Evolutionary conservation across 1,284 basidiomycete species (phyloP).

Genomic region (Ganoderma meredithae): DNA sequence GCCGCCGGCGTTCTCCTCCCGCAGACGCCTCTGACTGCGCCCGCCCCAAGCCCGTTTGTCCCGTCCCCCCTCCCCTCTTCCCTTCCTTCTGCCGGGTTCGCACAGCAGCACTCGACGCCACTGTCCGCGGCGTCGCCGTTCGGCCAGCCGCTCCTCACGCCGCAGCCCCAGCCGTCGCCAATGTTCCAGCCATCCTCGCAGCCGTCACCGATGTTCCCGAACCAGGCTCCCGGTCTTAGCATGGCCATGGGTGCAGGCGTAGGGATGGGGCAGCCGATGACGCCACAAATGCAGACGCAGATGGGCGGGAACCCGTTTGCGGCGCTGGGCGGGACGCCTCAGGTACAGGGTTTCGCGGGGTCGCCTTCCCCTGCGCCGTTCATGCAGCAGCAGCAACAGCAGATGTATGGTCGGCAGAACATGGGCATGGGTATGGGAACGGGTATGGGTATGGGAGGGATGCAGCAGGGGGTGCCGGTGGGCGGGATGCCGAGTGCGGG

Average conservation of each 20-base stretch:
- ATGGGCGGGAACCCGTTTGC: slow-evolving; percentile 34
- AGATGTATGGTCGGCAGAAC: slow-evolving; percentile 26
- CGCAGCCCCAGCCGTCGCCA: slow-evolving; percentile 28
- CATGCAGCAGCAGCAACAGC: slow-evolving; percentile 28
- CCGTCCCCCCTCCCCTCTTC: slow-evolving; percentile 26
- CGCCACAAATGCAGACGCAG: slow-evolving; percentile 11
- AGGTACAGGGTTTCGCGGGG: slow-evolving; percentile 24
- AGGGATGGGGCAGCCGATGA: slow-evolving; percentile 27
- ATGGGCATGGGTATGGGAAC: background rate
- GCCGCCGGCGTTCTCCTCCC: background rate
- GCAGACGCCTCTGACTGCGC: slow-evolving; percentile 11
- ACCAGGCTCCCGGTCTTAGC: slow-evolving; percentile 12
- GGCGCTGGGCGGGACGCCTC: slow-evolving; percentile 2
- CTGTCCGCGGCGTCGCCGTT: slow-evolving; percentile 25
- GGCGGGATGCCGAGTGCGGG: background rate
- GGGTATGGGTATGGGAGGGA: background rate
- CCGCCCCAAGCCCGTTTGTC: slow-evolving; percentile 35
- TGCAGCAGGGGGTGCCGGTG: slow-evolving; percentile 9
- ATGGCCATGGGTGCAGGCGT: slow-evolving; percentile 6
- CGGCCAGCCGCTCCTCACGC: slow-evolving; percentile 22
- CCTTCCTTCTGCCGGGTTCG: slow-evolving; percentile 19
- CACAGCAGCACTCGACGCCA: background rate
- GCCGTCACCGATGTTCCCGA: slow-evolving; percentile 30
- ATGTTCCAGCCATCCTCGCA: slow-evolving; percentile 18
- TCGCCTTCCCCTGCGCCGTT: slow-evolving; percentile 29